Evolutionary conservation across 257 asterid species (phyloP).

Genomic region (Lycium barbarum): DNA sequence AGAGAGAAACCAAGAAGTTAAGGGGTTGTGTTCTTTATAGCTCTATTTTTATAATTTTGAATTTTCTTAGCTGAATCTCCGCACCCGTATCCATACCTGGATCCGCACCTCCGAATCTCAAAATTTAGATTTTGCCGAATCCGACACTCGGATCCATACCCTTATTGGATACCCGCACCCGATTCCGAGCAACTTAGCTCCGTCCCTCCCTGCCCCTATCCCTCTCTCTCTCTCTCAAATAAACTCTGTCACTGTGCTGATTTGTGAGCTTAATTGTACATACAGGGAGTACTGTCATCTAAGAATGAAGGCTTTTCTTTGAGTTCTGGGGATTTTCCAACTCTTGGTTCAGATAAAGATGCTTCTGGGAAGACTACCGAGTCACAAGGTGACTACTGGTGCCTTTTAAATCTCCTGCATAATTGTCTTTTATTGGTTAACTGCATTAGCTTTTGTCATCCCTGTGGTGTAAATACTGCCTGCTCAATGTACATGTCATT

Average conservation of each 20-base stretch:
- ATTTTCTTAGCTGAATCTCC: too few species aligned
- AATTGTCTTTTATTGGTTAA: background rate
- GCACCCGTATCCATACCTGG: too few species aligned
- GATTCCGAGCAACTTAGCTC: too few species aligned
- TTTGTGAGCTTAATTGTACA: conserved; percentile 15
- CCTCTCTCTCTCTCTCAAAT: background rate
- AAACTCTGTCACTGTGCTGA: conserved; percentile 5
- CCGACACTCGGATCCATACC: too few species aligned
- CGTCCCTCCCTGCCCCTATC: background rate
- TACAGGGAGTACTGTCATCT: conserved; percentile 73
- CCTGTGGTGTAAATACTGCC: background rate
- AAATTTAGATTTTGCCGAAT: too few species aligned
- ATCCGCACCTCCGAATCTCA: too few species aligned
- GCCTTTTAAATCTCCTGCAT: background rate
- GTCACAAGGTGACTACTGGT: conserved; percentile 56
- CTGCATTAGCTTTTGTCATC: background rate
- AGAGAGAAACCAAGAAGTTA: too few species aligned
- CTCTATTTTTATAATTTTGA: too few species aligned
- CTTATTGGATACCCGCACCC: too few species aligned
- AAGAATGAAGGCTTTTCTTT: conserved; percentile 82
- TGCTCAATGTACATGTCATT: background rate
- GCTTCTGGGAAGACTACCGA: conserved; percentile 59
- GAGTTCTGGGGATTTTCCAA: conserved; percentile 93
- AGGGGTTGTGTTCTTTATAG: too few species aligned
- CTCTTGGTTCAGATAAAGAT: conserved; percentile 80